These are phyloP conservation scores for Atalantia buxifolia DNA, from an alignment of 345 rosid genomes.

Conservation along the genomic window DNA sequence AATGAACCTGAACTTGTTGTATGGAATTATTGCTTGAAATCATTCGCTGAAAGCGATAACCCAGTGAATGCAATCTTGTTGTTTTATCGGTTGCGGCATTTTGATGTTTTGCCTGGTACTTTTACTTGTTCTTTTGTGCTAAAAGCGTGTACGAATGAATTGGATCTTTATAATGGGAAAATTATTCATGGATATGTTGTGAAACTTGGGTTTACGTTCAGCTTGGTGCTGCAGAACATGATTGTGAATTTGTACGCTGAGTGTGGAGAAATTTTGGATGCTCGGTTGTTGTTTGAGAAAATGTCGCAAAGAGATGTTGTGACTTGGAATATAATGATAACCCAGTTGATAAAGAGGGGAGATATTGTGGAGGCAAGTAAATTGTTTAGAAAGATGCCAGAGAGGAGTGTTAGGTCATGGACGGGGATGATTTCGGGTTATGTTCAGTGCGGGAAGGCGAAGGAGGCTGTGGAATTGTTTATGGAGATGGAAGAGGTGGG, in stretches of 20 bases:
- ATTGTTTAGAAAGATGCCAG: constrained; percentile 27
- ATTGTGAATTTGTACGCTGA: constrained; percentile 24
- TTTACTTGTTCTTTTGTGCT: constrained; percentile 38
- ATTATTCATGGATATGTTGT: constrained; percentile 29
- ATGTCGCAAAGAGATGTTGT: constrained; percentile 37
- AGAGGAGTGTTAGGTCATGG: constrained; percentile 38
- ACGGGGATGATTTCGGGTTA: constrained; percentile 30
- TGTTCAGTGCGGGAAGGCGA: constrained; percentile 26
- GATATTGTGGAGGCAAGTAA: constrained; percentile 22
- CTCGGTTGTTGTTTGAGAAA: constrained; percentile 38
- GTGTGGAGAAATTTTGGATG: constrained; percentile 27
- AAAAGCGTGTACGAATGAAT: constrained; percentile 23
- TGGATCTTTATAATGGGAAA: constrained; percentile 17
- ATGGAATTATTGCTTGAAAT: constrained; percentile 45
- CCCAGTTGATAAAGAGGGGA: constrained; percentile 25
- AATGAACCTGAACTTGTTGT: constrained; percentile 9
- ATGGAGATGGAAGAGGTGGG: constrained; percentile 29
- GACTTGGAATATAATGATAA: constrained; percentile 32
- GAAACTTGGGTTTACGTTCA: constrained; percentile 35
- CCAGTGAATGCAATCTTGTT: constrained; percentile 24
- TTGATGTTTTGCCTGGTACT: constrained; percentile 24
- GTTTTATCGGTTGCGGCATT: constrained; percentile 23
- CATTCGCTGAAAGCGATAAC: constrained; percentile 25
- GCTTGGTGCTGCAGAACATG: constrained; percentile 31
- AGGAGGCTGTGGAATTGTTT: constrained; percentile 32